These are phyloP conservation scores for Galerina marginata DNA, from an alignment of 768 basidiomycete species.

Conservation along the genomic window DNA sequence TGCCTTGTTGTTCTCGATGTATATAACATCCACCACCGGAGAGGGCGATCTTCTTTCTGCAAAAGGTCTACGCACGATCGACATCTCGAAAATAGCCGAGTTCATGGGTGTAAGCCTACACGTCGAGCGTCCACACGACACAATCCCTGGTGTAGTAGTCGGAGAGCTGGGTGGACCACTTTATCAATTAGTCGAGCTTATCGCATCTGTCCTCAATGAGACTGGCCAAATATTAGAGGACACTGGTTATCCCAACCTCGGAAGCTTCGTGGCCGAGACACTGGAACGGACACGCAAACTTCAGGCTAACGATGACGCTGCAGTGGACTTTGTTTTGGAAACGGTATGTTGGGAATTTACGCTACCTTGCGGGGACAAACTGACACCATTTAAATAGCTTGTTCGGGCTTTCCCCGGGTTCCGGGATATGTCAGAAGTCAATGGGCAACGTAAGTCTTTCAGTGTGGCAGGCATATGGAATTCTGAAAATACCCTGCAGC, in stretches of 20 bases:
- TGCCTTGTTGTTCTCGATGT: constrained; percentile 73
- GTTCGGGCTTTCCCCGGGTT: constrained; percentile 83
- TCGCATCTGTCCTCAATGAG: constrained; percentile 68
- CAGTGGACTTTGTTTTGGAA: constrained; percentile 63
- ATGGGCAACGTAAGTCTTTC: constrained; percentile 60
- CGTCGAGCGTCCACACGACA: constrained; percentile 71
- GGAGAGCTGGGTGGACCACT: constrained; percentile 79
- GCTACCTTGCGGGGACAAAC: constrained; percentile 13
- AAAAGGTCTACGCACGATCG: constrained; percentile 62
- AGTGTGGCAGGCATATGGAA: constrained; percentile 6
- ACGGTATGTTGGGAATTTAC: constrained; percentile 46
- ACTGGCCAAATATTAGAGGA: constrained; percentile 71
- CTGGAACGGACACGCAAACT: constrained; percentile 57
- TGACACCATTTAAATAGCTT: constrained; percentile 49
- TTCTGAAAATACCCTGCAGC: constrained; percentile 43
- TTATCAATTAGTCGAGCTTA: constrained; percentile 72
- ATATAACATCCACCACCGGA: constrained; percentile 64
- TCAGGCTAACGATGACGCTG: constrained; percentile 13
- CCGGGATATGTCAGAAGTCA: constrained; percentile 72
- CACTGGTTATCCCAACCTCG: constrained; percentile 71
- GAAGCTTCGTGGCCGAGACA: constrained; percentile 73
- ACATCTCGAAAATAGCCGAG: constrained; percentile 66
- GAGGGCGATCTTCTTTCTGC: constrained; percentile 69
- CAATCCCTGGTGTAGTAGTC: constrained; percentile 69
- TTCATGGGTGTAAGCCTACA: constrained; percentile 75